phyloP scores from a whole-genome alignment of 352 stramenopile species.

The Thraustochytrium striatum region DNA sequence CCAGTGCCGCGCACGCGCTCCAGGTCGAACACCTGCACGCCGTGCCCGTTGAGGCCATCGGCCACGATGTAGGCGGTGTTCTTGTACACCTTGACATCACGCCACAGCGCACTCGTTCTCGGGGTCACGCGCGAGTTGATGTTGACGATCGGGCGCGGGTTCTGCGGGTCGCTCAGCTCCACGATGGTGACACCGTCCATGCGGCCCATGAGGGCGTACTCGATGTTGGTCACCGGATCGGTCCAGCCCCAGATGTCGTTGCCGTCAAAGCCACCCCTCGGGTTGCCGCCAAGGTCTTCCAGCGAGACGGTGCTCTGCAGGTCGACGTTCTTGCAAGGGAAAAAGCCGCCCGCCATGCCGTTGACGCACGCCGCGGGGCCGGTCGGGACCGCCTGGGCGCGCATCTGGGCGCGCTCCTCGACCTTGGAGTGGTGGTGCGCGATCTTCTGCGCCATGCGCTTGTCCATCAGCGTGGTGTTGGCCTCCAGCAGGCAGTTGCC shows the following conservation, averaged over 20 bases:
- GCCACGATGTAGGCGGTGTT: conserved; percentile 38
- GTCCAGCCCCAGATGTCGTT: conserved; percentile 36
- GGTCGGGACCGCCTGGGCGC: not conserved
- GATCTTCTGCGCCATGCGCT: not conserved
- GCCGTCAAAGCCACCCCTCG: no score
- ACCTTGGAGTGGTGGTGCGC: not conserved
- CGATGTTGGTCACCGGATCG: not conserved
- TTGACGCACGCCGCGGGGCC: not conserved
- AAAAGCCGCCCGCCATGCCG: not conserved
- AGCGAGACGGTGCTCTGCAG: not conserved
- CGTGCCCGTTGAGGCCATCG: conserved; percentile 40
- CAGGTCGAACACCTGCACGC: conserved; percentile 56
- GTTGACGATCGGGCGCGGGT: not conserved
- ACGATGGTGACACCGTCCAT: not conserved
- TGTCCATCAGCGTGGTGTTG: not conserved
- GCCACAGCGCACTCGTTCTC: conserved; percentile 46
- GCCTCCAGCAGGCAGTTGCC: no score
- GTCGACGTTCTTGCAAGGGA: not conserved
- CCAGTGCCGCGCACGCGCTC: conserved; percentile 13
- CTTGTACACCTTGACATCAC: no score
- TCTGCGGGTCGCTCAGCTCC: not conserved
- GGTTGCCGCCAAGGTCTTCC: not conserved
- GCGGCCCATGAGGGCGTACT: not conserved
- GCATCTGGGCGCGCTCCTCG: not conserved
- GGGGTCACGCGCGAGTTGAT: conserved; percentile 50